A percentile compares a stretch with the other conserved stretches of the same genome.
Conservation (phyloP, 2,329 filamentous ascomycete species). For the Ceratocystis albifundus region DNA sequence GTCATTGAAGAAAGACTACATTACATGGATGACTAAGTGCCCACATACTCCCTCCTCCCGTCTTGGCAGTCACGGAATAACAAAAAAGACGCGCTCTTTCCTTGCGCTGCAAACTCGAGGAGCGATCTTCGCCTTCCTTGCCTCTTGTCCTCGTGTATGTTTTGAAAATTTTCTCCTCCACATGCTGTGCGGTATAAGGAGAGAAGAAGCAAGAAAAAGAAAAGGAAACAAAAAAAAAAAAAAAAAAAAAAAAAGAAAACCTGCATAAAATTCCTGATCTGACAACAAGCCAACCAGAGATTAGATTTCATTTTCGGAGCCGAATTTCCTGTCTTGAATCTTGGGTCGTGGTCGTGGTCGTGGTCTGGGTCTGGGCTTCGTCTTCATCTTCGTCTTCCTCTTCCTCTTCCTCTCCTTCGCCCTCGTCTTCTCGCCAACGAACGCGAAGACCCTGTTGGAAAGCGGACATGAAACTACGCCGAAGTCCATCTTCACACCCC, state of each 20-base stretch:
- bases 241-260: background rate
- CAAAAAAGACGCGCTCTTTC: background rate
- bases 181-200: background rate
- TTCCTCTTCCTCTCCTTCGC: too few species aligned
- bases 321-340: background rate
- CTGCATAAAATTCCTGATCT: slow-evolving; percentile 9
- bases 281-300: background rate
- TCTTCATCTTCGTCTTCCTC: too few species aligned
- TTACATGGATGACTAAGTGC: background rate
- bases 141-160: background rate
- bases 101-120: background rate
- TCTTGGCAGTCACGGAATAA: slow-evolving; percentile 2
- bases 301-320: background rate
- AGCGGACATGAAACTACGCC: background rate
- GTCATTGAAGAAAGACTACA: too few species aligned
- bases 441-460: slow-evolving; percentile 1
- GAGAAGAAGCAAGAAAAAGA: background rate
- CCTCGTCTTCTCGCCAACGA: too few species aligned
- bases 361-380: too few species aligned
- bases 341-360: too few species aligned
- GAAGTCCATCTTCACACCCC: background rate
- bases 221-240: too few species aligned
- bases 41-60: slow-evolving; percentile 2
- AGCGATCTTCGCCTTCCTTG: background rate
- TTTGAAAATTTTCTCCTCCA: slow-evolving; percentile 9